Percentiles rank a stretch among this genome's conserved stretches.
Evolutionary conservation across 2,329 filamentous ascomycete genomes (phyloP).

Genomic region (Onygena corvina): DNA sequence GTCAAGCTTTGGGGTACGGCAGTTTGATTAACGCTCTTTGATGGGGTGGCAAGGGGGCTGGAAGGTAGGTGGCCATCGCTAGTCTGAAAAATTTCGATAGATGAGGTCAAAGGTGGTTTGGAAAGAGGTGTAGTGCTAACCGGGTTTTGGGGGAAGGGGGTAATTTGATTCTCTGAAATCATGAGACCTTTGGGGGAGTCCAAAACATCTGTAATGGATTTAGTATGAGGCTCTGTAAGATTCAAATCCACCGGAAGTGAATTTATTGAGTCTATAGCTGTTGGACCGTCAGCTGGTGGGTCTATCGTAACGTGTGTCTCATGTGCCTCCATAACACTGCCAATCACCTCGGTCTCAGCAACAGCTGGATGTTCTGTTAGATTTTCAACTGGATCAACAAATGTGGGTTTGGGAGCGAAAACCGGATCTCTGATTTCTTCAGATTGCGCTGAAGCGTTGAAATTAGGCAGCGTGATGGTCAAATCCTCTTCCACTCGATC

Average conservation of each 20-base stretch:
- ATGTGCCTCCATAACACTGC: no score
- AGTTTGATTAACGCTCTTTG: neutral
- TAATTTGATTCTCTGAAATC: neutral
- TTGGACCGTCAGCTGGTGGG: neutral
- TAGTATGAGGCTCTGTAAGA: neutral
- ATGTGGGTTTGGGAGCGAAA: conserved; percentile 8
- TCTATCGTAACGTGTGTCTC: no score
- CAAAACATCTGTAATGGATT: neutral
- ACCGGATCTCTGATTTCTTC: neutral
- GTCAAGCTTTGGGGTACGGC: neutral
- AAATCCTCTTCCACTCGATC: conserved; percentile 7
- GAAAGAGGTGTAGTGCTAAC: conserved; percentile 20
- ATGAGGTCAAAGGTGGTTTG: neutral
- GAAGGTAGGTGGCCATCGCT: neutral
- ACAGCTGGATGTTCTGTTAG: neutral
- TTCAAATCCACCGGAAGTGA: neutral
- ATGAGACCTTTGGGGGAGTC: neutral
- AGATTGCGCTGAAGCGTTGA: neutral
- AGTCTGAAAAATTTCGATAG: neutral
- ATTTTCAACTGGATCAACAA: neutral
- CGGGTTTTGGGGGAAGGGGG: conserved; percentile 9
- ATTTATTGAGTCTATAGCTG: neutral
- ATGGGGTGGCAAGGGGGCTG: neutral
- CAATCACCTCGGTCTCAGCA: no score
- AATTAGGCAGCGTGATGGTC: neutral